A percentile compares a stretch with the other conserved stretches of the same genome.
These are phyloP conservation scores for Cudoniella acicularis DNA, from an alignment of 495 filamentous ascomycete species.

Conservation along the genomic window DNA sequence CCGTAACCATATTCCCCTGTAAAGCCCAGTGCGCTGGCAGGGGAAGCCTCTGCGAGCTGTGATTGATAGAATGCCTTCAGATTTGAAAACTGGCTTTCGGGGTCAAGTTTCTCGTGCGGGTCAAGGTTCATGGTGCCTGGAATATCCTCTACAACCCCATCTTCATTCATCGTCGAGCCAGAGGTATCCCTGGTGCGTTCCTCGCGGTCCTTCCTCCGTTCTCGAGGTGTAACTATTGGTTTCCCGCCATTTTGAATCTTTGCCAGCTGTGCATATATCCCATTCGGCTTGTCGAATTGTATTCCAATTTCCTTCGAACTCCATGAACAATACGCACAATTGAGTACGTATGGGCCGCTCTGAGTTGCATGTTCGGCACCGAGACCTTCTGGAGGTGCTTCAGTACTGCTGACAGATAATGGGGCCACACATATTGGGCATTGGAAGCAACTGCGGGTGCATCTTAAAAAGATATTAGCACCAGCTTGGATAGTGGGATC, in stretches of 20 bases:
- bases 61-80: slow-evolving; percentile 64
- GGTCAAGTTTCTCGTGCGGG: slow-evolving; percentile 29
- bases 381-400: slow-evolving; percentile 29
- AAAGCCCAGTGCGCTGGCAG: slow-evolving; percentile 48
- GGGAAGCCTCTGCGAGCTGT: slow-evolving; percentile 60
- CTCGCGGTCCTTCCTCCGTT: slow-evolving; percentile 38
- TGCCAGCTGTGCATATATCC: slow-evolving; percentile 76
- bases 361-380: slow-evolving; percentile 36
- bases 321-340: slow-evolving; percentile 90
- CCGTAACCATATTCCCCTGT: slow-evolving; percentile 60
- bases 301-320: slow-evolving; percentile 84
- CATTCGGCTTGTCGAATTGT: slow-evolving; percentile 80
- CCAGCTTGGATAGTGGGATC: background rate
- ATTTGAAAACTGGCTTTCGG: slow-evolving; percentile 42
- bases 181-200: slow-evolving; percentile 31
- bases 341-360: slow-evolving; percentile 69
- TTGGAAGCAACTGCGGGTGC: slow-evolving; percentile 90
- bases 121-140: slow-evolving; percentile 14
- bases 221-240: slow-evolving; percentile 29
- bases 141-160: background rate
- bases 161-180: background rate
- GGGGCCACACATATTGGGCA: slow-evolving; percentile 87
- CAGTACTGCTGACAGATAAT: slow-evolving; percentile 65
- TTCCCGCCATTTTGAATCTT: slow-evolving; percentile 53
- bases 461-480: slow-evolving; percentile 51